A percentile compares a stretch with the other conserved stretches of the same genome.
phyloP scores from a whole-genome alignment of 371 early-diverging fungal species.

The Zancudomyces culisetae region DNA sequence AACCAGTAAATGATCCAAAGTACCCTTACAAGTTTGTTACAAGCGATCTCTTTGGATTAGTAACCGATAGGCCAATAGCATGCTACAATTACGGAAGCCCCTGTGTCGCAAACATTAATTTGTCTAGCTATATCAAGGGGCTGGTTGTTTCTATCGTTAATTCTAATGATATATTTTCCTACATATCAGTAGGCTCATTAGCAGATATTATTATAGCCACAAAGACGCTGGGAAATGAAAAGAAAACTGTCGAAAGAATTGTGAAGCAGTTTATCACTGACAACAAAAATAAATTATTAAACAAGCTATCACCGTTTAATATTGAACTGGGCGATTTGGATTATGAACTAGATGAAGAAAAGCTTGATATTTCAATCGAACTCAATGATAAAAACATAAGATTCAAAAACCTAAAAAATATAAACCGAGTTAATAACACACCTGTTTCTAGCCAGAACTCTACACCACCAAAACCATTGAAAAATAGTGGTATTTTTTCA shows the following conservation, averaged over 20 bases:
- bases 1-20: constrained; percentile 8
- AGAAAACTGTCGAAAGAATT: constrained; percentile 47
- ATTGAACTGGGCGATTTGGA: too few relatives aligned
- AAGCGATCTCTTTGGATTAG: constrained; percentile 37
- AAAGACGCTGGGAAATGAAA: constrained; percentile 35
- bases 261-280: constrained; percentile 31
- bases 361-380: too few relatives aligned
- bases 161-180: constrained; percentile 47
- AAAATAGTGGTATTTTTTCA: too few relatives aligned
- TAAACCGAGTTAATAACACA: too few relatives aligned
- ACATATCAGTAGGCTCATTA: constrained; percentile 46
- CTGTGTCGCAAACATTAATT: constrained; percentile 40
- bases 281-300: constrained; percentile 10
- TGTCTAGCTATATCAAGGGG: constrained; percentile 44
- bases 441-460: too few relatives aligned
- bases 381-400: too few relatives aligned
- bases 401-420: too few relatives aligned
- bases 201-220: constrained; percentile 56
- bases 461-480: too few relatives aligned
- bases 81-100: constrained; percentile 60
- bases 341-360: too few relatives aligned
- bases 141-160: constrained; percentile 56
- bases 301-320: constrained; percentile 14
- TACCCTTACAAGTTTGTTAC: constrained; percentile 31
- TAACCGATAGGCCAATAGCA: constrained; percentile 48